Percentiles rank a stretch among this genome's conserved stretches.
Conservation (phyloP, 257 asterid species). For the Lavandula angustifolia region DNA sequence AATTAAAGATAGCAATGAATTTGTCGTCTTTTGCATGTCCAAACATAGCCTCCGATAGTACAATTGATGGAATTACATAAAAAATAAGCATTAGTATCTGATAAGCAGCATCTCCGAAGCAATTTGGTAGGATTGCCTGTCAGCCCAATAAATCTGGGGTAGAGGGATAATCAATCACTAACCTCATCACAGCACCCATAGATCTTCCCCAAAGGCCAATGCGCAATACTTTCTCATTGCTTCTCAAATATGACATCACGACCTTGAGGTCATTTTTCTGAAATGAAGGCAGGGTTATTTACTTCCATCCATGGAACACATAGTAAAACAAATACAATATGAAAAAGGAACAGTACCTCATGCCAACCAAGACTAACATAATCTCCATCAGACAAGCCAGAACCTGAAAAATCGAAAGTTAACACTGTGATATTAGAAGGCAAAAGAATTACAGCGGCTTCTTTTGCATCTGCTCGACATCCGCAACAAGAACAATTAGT, state of each 20-base stretch:
- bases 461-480: conserved; percentile 97
- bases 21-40: conserved; percentile 96
- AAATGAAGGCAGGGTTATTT: conserved; percentile 28
- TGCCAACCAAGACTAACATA: conserved; percentile 98
- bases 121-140: neutral
- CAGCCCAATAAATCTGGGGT: conserved; percentile 6
- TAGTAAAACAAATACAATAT: conserved; percentile 8
- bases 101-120: neutral
- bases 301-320: conserved; percentile 15
- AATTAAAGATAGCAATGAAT: conserved; percentile 68
- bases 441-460: conserved; percentile 92
- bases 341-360: conserved; percentile 58
- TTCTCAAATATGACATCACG: conserved; percentile 80
- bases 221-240: conserved; percentile 68
- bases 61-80: conserved; percentile 24
- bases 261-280: conserved; percentile 95
- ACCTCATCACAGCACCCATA: conserved; percentile 99
- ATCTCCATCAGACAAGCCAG: conserved; percentile 92
- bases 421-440: conserved; percentile 90
- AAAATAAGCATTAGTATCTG: conserved; percentile 20
- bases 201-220: conserved; percentile 99
- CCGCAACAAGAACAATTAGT: conserved; percentile 50
- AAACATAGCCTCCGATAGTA: conserved; percentile 71
- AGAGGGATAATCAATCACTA: conserved; percentile 34
- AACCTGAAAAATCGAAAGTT: conserved; percentile 93